phyloP scores from a whole-genome alignment of 345 rosid genomes.

The Eucalyptus camaldulensis region DNA sequence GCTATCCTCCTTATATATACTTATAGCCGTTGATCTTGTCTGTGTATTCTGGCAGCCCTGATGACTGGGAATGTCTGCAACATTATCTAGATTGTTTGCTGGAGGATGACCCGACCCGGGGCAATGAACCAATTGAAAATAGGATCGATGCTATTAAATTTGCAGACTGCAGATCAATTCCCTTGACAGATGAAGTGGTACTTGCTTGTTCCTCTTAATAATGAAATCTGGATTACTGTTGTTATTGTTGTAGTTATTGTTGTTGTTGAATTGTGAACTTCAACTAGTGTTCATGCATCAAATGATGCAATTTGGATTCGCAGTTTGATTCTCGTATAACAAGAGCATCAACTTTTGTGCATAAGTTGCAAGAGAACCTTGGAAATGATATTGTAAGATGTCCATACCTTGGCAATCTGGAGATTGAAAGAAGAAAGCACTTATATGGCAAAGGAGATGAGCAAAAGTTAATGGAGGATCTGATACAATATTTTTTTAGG shows the following conservation, averaged over 20 bases:
- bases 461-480: slow-evolving; percentile 37
- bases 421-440: slow-evolving; percentile 73
- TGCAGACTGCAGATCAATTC: slow-evolving; percentile 45
- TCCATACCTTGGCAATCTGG: slow-evolving; percentile 69
- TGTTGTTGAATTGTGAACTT: neutral
- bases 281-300: neutral
- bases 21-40: slow-evolving; percentile 3
- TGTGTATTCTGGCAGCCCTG: slow-evolving; percentile 64
- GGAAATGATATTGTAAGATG: slow-evolving; percentile 43
- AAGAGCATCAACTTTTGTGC: slow-evolving; percentile 52
- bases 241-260: neutral
- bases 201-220: slow-evolving; percentile 4
- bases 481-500: slow-evolving; percentile 69
- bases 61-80: slow-evolving; percentile 95
- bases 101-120: slow-evolving; percentile 73
- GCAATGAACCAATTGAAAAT: slow-evolving; percentile 16
- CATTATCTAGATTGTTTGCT: slow-evolving; percentile 88
- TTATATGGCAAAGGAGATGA: slow-evolving; percentile 57
- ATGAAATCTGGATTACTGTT: neutral
- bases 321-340: slow-evolving; percentile 78
- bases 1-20: neutral
- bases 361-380: slow-evolving; percentile 44
- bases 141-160: slow-evolving; percentile 29
- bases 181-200: slow-evolving; percentile 74
- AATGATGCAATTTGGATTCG: slow-evolving; percentile 6